A percentile compares a stretch with the other conserved stretches of the same genome.
Evolutionary conservation across 495 filamentous ascomycete species (phyloP).

Genomic region (Durotheca rogersii): DNA sequence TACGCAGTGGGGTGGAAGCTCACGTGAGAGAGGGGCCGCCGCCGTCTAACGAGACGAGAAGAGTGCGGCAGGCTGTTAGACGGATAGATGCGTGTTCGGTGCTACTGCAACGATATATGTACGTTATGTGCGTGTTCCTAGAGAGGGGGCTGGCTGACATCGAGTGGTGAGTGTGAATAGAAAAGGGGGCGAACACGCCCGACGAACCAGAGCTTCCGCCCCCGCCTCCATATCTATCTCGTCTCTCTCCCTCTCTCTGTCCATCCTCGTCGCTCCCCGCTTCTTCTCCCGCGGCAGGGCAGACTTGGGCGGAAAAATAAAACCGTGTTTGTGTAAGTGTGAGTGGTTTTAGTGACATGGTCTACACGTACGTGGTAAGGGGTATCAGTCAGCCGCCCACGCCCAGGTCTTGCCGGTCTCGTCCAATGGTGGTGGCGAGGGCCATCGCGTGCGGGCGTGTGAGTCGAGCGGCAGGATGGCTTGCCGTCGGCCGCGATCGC

Average conservation of each 20-base stretch:
- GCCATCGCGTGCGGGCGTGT: slow-evolving; percentile 13
- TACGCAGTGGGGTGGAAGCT: no score
- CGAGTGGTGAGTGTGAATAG: neutral
- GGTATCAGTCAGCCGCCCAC: slow-evolving; percentile 20
- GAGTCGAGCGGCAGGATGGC: slow-evolving; percentile 21
- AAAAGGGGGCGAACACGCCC: neutral
- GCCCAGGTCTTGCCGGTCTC: slow-evolving; percentile 13
- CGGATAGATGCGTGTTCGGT: no score
- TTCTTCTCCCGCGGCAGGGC: no score
- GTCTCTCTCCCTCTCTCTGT: no score
- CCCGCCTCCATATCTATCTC: neutral
- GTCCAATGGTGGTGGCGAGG: slow-evolving; percentile 18
- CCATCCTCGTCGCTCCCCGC: no score
- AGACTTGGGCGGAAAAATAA: neutral
- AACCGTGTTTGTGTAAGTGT: neutral
- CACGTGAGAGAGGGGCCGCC: no score
- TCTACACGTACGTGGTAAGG: slow-evolving; percentile 30
- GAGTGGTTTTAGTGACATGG: slow-evolving; percentile 9
- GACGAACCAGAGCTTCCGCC: neutral
- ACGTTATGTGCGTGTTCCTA: neutral
- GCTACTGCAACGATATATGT: no score
- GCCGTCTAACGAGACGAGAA: no score
- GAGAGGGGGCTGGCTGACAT: neutral
- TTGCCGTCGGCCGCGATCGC: slow-evolving; percentile 17
- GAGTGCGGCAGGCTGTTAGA: no score